Percentiles rank a stretch among this genome's conserved stretches.
phyloP scores from a whole-genome alignment of 1,284 basidiomycete genomes.

The Sanguinoderma infundibulare region DNA sequence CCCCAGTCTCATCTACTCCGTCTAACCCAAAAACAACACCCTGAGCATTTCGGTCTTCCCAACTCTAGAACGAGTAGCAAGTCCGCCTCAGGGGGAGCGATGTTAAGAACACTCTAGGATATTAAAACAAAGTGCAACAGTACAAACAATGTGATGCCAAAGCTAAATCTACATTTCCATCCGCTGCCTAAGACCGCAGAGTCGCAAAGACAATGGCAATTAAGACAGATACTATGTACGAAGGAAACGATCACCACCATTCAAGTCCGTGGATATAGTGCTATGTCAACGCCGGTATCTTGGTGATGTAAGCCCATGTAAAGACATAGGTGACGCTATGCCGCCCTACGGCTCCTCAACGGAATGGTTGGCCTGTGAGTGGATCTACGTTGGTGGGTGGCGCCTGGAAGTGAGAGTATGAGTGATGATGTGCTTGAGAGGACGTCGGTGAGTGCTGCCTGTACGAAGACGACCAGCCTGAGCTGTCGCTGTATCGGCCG shows the following conservation, averaged over 20 bases:
- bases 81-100: too few species aligned
- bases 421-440: background rate
- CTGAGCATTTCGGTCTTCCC: too few species aligned
- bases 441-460: slow-evolving; percentile 9
- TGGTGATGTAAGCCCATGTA: slow-evolving; percentile 10
- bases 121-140: slow-evolving; percentile 10
- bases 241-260: background rate
- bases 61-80: too few species aligned
- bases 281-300: background rate
- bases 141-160: slow-evolving; percentile 9
- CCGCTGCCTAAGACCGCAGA: slow-evolving; percentile 3
- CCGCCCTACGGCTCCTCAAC: slow-evolving; percentile 12
- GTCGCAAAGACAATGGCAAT: background rate
- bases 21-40: too few species aligned
- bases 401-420: slow-evolving; percentile 10
- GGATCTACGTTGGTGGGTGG: slow-evolving; percentile 17
- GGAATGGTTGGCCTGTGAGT: slow-evolving; percentile 15
- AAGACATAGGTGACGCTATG: slow-evolving; percentile 4
- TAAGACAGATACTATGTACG: slow-evolving; percentile 10
- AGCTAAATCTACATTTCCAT: slow-evolving; percentile 12
- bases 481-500: slow-evolving; percentile 14
- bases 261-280: background rate
- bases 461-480: slow-evolving; percentile 19
- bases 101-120: background rate
- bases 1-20: too few species aligned